Conservation (phyloP, 225 moss, liverwort and hornwort genomes). For the Ulota crispa region DNA sequence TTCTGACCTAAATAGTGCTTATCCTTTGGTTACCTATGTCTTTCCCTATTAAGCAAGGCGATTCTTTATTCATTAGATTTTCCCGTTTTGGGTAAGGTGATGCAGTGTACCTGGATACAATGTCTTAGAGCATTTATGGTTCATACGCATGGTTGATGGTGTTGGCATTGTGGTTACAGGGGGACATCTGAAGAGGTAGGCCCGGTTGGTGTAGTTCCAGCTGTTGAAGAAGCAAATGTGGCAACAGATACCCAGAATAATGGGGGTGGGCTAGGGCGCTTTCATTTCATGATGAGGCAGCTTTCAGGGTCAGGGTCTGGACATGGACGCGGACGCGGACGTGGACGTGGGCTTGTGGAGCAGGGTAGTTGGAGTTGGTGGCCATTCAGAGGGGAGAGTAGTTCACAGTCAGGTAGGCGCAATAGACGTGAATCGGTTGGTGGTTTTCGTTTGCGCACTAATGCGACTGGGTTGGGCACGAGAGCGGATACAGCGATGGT, state of each 20-base stretch:
- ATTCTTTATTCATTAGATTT: constrained; percentile 6
- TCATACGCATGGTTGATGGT: constrained; percentile 19
- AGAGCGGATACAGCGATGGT: constrained; percentile 79
- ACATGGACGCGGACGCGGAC: constrained; percentile 68
- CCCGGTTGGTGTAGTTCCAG: constrained; percentile 53
- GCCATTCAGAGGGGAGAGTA: constrained; percentile 81
- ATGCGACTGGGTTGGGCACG: constrained; percentile 51
- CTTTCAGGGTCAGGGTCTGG: constrained; percentile 73
- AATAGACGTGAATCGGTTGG: constrained; percentile 49
- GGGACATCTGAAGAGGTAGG: constrained; percentile 68
- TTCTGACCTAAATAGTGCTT: constrained; percentile 7
- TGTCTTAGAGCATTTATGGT: not conserved
- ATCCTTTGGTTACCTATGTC: not conserved
- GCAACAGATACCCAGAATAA: constrained; percentile 52
- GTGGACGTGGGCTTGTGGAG: constrained; percentile 64
- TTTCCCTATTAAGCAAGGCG: not conserved
- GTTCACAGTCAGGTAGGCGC: constrained; percentile 57
- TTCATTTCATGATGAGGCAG: constrained; percentile 89
- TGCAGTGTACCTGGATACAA: not conserved
- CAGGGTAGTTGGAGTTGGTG: constrained; percentile 81
- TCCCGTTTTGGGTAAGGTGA: not conserved
- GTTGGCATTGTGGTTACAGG: constrained; percentile 43
- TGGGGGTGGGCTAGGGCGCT: constrained; percentile 66
- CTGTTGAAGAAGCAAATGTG: constrained; percentile 58
- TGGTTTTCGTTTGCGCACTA: constrained; percentile 51